Evolutionary conservation across 2,329 filamentous ascomycete species (phyloP), one percentile per base, ranked within the genome.

Genomic region (Aspergillus terreus): DNA sequence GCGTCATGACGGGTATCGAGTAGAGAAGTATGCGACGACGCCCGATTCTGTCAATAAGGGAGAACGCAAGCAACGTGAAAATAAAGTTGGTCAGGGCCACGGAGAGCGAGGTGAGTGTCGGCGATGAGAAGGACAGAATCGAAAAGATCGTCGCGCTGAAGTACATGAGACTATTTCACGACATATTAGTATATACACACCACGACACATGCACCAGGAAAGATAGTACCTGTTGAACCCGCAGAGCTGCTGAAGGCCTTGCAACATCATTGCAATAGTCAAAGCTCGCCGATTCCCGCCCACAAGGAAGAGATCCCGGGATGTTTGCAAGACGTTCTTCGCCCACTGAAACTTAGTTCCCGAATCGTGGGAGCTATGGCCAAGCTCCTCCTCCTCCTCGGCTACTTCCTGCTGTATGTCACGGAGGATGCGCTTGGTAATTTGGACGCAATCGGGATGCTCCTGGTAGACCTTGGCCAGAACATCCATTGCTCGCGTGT

Each of bases 231-330:
- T 30, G 7, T 30, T 95, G 70, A 94, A 94, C 1, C 89, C 91
- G 63, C 88, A 94, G 1, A 95, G 79, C 68, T 97, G 92, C 71
- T 96, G 92, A 6, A 95, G 75, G 0, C 85, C 90, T 65, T 96
- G 92, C 2, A 96, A 78, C 57, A 94, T 81, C 71, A 91, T 95
- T 1, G 92, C 90, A 65, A 96, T 94, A 0, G 81, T 81, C 65
- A 96, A 71, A 0, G 92, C 92, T 54, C 90, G 82, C 47, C 72
- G 65, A 48, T 85, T 63, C 73, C 79, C 58, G 82, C 80, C 64
- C 48, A 64, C 59, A 35, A 58, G 68, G 64, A 60, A 65, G 4
- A 75, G 58, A 30, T 68, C 64, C 11, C 58, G 57, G 3, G 61
- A 60, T 10, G 65, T 62, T 25, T 64, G 61, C 6, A 54, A 60